A percentile compares a stretch with the other conserved stretches of the same genome.
Conservation (phyloP, 371 early-diverging fungal species). For the Lichtheimia ramosa region DNA sequence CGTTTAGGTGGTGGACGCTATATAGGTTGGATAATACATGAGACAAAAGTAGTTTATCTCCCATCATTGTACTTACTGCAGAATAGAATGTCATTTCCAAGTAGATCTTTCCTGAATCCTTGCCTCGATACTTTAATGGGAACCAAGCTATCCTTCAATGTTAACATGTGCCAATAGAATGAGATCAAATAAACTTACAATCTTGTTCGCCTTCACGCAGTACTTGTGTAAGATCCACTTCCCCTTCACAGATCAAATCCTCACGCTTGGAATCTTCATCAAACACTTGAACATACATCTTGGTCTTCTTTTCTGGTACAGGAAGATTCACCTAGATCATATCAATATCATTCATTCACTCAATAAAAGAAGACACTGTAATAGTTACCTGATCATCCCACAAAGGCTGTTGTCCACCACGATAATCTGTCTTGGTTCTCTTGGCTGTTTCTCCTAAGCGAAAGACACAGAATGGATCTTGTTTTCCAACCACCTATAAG, state of each 20-base stretch:
- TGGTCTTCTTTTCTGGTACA: constrained; percentile 42
- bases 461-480: constrained; percentile 49
- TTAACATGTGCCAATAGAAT: neutral
- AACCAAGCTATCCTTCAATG: constrained; percentile 46
- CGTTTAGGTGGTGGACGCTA: constrained; percentile 40
- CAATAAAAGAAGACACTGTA: neutral
- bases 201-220: constrained; percentile 68
- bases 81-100: constrained; percentile 61
- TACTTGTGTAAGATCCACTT: constrained; percentile 61
- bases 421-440: constrained; percentile 42
- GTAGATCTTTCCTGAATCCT: constrained; percentile 54
- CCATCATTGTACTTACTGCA: constrained; percentile 29
- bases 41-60: neutral
- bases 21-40: neutral
- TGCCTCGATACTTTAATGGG: constrained; percentile 49
- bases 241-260: constrained; percentile 66
- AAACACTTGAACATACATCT: constrained; percentile 40
- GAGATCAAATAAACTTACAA: constrained; percentile 39
- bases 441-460: constrained; percentile 37
- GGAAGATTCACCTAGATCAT: constrained; percentile 39
- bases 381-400: constrained; percentile 56
- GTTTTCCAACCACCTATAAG: constrained; percentile 43
- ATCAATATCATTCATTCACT: no score
- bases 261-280: constrained; percentile 53
- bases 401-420: constrained; percentile 51